Conservation (phyloP, 192 early-diverging fungal species). For the Diversispora eburnea region DNA sequence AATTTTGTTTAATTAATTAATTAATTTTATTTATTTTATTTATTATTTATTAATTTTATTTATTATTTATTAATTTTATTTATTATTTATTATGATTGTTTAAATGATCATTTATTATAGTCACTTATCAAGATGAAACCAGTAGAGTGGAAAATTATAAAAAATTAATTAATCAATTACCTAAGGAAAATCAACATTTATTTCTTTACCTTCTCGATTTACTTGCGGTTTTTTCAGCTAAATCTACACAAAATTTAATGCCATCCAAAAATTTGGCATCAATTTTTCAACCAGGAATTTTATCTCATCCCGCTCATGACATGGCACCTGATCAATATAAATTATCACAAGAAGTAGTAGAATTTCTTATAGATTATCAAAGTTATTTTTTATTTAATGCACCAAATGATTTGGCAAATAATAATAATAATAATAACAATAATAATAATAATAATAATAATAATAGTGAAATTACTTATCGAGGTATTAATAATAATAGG, state of each 20-base stretch:
- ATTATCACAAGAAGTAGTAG: constrained; percentile 68
- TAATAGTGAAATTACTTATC: too few relatives aligned
- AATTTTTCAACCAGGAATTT: constrained; percentile 70
- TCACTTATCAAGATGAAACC: constrained; percentile 34
- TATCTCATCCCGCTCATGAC: constrained; percentile 69
- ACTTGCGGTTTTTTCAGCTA: constrained; percentile 51
- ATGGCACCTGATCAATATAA: constrained; percentile 71
- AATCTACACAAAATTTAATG: constrained; percentile 61
- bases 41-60: not conserved
- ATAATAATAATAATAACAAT: too few relatives aligned
- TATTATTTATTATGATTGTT: not conserved
- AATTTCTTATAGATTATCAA: constrained; percentile 69
- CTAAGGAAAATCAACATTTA: constrained; percentile 59
- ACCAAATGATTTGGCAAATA: not conserved
- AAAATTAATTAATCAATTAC: constrained; percentile 52
- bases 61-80: not conserved
- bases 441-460: too few relatives aligned
- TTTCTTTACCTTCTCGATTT: constrained; percentile 70
- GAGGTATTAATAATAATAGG: too few relatives aligned
- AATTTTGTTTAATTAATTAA: not conserved
- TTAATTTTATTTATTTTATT: not conserved
- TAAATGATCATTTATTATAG: constrained; percentile 24
- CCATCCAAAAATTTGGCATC: constrained; percentile 70
- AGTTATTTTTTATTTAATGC: constrained; percentile 40
- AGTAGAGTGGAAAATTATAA: constrained; percentile 52